Base-by-base conservation (phyloP, 768 basidiomycete genomes). In the Leccinum barrowsii region DNA sequence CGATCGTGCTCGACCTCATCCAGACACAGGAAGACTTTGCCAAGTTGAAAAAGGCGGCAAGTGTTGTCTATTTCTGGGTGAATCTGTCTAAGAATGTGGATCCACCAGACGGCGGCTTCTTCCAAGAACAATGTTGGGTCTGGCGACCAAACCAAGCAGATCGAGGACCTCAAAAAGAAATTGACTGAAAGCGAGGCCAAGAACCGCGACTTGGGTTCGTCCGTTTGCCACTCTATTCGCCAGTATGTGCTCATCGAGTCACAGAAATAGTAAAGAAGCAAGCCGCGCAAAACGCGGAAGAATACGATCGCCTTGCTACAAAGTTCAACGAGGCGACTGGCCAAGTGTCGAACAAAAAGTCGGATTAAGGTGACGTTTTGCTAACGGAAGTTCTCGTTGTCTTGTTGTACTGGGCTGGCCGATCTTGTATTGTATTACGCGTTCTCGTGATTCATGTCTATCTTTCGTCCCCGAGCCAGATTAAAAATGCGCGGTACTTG, bases 1-100 rank as follows among this genome's bases (percentile, higher is more conserved):
- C 88, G 71, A 90, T 98, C 72, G 84, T 90, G 49, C 85, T 94
- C 67, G 93, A 98, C 70, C 86, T 97, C 63, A 87, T 98, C 62
- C 86, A 92, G 64, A 83, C 87, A 1, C 92, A 96, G 73, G 94
- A 95, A 64, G 85, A 92, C 66, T 91, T 91, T 68, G 85, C 85
- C 19, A 87, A 89, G 66, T 71, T 98, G 59, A 94, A 95, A 79
- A 81, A 86, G 64, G 73, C 77, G 60, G 83, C 76, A 56, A 55
- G 66, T 60, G 10, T 5, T 2, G 13, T 32, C 1, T 0, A 7
- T 17, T 7, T 22, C 0, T 54, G 1, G 7, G 10, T 40, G 8
- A 7, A 7, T 24, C 26, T 10, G 1, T 50, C 19, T 52, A 42
- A 65, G 17, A 52, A 52, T 5, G 13, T 22, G 11, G 35, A 17